phyloP scores from a whole-genome alignment of 192 early-diverging fungal genomes.

The Rhizophagus prolifer region DNA sequence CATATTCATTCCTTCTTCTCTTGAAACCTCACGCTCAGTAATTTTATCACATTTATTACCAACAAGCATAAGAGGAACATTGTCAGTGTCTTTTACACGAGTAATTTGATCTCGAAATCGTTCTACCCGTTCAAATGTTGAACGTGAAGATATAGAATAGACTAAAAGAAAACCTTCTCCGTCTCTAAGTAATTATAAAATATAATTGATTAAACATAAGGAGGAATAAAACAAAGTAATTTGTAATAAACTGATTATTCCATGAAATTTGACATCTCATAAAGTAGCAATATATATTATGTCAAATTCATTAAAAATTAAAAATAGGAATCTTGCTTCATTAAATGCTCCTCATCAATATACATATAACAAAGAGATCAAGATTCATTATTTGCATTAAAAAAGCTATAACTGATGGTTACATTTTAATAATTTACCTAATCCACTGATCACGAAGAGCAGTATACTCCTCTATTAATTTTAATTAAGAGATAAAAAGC shows the following conservation, averaged over 20 bases:
- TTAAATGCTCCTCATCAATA: too few species aligned
- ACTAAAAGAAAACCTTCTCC: conserved; percentile 91
- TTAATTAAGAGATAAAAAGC: background rate
- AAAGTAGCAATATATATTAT: background rate
- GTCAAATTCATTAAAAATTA: too few species aligned
- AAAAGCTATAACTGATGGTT: background rate
- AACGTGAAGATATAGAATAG: conserved; percentile 86
- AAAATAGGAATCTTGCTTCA: background rate
- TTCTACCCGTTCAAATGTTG: conserved; percentile 86
- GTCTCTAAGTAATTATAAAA: conserved; percentile 32
- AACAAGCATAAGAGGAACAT: conserved; percentile 87
- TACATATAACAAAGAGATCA: too few species aligned
- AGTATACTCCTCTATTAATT: conserved; percentile 67
- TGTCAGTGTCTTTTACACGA: conserved; percentile 88
- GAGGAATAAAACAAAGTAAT: background rate
- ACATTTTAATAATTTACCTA: conserved; percentile 44
- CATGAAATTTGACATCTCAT: background rate
- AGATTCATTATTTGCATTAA: background rate
- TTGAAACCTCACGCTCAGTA: conserved; percentile 80
- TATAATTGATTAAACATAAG: background rate
- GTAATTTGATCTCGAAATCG: conserved; percentile 84
- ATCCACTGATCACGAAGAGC: conserved; percentile 82
- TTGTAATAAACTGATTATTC: background rate
- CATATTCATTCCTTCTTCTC: conserved; percentile 79
- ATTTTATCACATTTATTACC: conserved; percentile 92